Conservation (phyloP, 306 rosid genomes). For the Acmispon strigosus region DNA sequence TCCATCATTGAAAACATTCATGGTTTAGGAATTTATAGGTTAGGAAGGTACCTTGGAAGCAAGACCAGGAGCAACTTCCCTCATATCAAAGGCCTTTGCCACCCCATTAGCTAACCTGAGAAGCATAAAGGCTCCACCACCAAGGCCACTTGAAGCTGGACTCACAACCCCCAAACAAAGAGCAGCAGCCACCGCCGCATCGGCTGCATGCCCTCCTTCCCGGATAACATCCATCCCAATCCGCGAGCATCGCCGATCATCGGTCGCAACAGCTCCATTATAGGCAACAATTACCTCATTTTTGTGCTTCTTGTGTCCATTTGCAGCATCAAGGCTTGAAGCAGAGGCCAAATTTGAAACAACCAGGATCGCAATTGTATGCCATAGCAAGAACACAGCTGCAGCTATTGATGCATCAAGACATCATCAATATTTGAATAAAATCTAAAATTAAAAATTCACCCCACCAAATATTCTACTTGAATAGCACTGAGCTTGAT, state of each 20-base stretch:
- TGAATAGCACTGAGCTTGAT: too few relatives aligned
- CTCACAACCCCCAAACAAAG: slow-evolving; percentile 81
- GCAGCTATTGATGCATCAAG: slow-evolving; percentile 17
- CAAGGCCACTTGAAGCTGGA: slow-evolving; percentile 84
- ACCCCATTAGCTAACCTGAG: slow-evolving; percentile 39
- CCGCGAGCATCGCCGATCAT: slow-evolving; percentile 59
- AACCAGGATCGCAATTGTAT: slow-evolving; percentile 20
- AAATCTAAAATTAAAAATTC: not conserved
- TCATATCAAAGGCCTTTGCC: slow-evolving; percentile 61
- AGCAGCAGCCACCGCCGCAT: slow-evolving; percentile 78
- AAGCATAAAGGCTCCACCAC: slow-evolving; percentile 84
- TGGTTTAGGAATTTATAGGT: not conserved
- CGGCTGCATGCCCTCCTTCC: slow-evolving; percentile 77
- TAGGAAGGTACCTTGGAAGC: slow-evolving; percentile 53
- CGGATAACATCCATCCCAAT: slow-evolving; percentile 49
- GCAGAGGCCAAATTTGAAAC: slow-evolving; percentile 20
- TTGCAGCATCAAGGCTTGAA: slow-evolving; percentile 13
- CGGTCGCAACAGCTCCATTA: slow-evolving; percentile 73
- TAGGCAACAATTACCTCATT: slow-evolving; percentile 38
- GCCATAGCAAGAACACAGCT: slow-evolving; percentile 27
- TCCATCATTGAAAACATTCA: not conserved
- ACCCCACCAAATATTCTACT: not conserved
- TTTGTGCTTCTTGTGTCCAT: slow-evolving; percentile 14
- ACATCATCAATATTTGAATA: not conserved
- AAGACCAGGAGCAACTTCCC: slow-evolving; percentile 74